Percentiles rank a stretch among this genome's conserved stretches.
These are phyloP conservation scores for Crithidia acanthocephali DNA, from an alignment of 208 protist genomes.

Conservation along the genomic window DNA sequence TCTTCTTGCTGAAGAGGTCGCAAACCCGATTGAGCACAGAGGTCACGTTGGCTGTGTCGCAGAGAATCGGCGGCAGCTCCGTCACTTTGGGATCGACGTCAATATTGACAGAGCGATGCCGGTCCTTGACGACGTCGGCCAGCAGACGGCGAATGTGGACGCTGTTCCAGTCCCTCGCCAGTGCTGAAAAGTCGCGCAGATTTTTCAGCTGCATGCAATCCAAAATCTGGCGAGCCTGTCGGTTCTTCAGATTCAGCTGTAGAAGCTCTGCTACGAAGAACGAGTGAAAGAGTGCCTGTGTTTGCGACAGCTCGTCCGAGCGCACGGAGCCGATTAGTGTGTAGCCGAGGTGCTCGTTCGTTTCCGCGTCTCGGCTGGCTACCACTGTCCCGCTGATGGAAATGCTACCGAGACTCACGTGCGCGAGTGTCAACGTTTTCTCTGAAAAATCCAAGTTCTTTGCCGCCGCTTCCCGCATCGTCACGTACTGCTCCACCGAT, in stretches of 20 bases:
- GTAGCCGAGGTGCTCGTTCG: slow-evolving; percentile 46
- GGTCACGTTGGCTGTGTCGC: slow-evolving; percentile 48
- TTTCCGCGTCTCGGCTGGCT: slow-evolving; percentile 37
- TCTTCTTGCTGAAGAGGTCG: slow-evolving; percentile 56
- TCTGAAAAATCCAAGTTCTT: slow-evolving; percentile 54
- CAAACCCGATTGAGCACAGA: slow-evolving; percentile 44
- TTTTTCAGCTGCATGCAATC: slow-evolving; percentile 68
- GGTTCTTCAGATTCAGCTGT: slow-evolving; percentile 41
- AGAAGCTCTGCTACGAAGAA: slow-evolving; percentile 60
- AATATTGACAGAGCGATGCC: slow-evolving; percentile 49
- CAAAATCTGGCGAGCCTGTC: slow-evolving; percentile 51
- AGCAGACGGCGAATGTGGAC: slow-evolving; percentile 57
- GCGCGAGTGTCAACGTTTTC: slow-evolving; percentile 49
- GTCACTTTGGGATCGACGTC: slow-evolving; percentile 60
- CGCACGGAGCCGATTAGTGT: slow-evolving; percentile 61
- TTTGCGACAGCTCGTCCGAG: slow-evolving; percentile 50
- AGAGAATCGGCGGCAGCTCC: slow-evolving; percentile 54
- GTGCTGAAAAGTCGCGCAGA: slow-evolving; percentile 48
- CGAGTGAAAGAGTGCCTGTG: slow-evolving; percentile 53
- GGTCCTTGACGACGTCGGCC: slow-evolving; percentile 56
- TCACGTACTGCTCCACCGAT: slow-evolving; percentile 60
- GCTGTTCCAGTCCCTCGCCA: slow-evolving; percentile 48
- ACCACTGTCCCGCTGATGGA: slow-evolving; percentile 54
- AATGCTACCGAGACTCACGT: slow-evolving; percentile 59
- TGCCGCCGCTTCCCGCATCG: slow-evolving; percentile 56